These are phyloP conservation scores for Brachypodium distachyon DNA, from an alignment of 202 grass and related monocot genomes.

Conservation along the genomic window DNA sequence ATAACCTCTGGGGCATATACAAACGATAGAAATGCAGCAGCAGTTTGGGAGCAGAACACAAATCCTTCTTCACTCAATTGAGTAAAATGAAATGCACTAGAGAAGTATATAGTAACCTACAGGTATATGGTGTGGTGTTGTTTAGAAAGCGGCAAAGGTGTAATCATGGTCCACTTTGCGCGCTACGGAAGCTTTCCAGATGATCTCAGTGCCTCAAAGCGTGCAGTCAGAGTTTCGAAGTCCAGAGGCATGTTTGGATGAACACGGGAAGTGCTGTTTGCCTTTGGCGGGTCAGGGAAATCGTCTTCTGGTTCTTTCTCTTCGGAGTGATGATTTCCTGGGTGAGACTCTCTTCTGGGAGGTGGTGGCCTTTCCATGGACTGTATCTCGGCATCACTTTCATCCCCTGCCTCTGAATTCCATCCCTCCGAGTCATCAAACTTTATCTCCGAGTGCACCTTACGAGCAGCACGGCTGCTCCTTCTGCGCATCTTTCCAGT, in stretches of 20 bases:
- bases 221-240: slow-evolving; percentile 76
- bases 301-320: background rate
- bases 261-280: slow-evolving; percentile 33
- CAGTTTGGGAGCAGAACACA: background rate
- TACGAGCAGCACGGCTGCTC: slow-evolving; percentile 26
- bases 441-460: slow-evolving; percentile 57
- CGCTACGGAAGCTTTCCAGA: slow-evolving; percentile 39
- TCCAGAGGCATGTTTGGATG: slow-evolving; percentile 95
- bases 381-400: slow-evolving; percentile 33
- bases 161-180: background rate
- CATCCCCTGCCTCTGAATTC: slow-evolving; percentile 41
- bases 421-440: slow-evolving; percentile 77
- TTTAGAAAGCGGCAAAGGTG: background rate
- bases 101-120: background rate
- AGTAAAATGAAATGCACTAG: slow-evolving; percentile 12
- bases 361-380: slow-evolving; percentile 36
- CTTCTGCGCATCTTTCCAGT: slow-evolving; percentile 34
- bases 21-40: too few relatives aligned
- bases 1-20: too few relatives aligned
- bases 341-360: slow-evolving; percentile 9
- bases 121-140: background rate
- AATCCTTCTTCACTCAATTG: too few relatives aligned
- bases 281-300: slow-evolving; percentile 30
- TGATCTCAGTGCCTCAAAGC: slow-evolving; percentile 72
- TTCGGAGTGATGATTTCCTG: background rate